phyloP scores from a whole-genome alignment of 2,329 filamentous ascomycete genomes.

The Ophiostoma sp. region DNA sequence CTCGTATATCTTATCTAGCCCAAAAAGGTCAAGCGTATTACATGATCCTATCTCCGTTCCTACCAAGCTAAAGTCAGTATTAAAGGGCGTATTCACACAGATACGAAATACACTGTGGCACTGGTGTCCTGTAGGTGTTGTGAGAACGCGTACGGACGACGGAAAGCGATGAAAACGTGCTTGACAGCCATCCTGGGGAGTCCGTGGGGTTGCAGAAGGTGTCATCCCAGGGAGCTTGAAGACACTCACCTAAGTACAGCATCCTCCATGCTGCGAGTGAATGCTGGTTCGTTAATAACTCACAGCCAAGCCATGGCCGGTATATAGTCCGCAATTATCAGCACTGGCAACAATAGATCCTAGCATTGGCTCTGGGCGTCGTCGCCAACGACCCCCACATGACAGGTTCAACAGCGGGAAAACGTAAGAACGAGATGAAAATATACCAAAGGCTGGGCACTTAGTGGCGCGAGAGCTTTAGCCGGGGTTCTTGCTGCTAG shows the following conservation, averaged over 20 bases:
- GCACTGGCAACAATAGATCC: neutral
- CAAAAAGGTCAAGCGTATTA: neutral
- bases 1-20: neutral
- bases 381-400: neutral
- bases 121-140: no score
- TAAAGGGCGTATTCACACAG: neutral
- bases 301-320: neutral
- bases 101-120: no score
- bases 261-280: no score
- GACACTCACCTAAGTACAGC: no score
- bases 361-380: neutral
- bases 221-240: neutral
- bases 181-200: neutral
- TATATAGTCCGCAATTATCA: neutral
- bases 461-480: neutral
- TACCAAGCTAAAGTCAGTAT: neutral
- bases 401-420: neutral
- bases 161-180: neutral
- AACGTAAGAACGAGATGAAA: neutral
- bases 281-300: no score
- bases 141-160: neutral
- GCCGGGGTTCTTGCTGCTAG: neutral
- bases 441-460: neutral
- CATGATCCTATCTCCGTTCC: neutral
- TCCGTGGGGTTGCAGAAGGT: constrained; percentile 5